Base-by-base conservation (phyloP, 176 grass and related monocot genomes). In the Cenchrus purpureus region DNA sequence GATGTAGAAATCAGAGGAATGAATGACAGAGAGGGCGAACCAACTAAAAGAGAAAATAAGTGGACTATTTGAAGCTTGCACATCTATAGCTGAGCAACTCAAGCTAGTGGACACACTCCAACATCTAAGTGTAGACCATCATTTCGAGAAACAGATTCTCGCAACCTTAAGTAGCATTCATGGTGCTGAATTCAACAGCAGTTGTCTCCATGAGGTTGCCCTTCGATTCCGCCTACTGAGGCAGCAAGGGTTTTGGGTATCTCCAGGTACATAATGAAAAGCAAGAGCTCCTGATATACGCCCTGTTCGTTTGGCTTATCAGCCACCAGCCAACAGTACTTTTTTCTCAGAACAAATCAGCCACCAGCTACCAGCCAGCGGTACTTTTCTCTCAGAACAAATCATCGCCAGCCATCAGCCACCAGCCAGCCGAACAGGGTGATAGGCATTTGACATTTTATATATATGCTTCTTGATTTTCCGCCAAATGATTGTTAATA, bases 201-300 rank as follows among this genome's bases (percentile, higher is more conserved):
- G 77, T 11, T 73, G 58, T 52, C 58, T 86, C 40, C 58, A 86
- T 65, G 85, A 86, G 0, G 68, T 86, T 29, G 85, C 85, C 8
- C 85, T 86, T 43, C 68, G 85, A 15, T 86, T 86, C 58, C 58
- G 85, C 68, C 49, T 86, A 22, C 85, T 86, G 6, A 65, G 85
- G 68, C 77, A 86, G 22, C 68, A 74, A 11, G 85, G 77, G 32
- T 74, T 86, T 65, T 80, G 85, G 85, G 49, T 86, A 6, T 86
- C 85, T 45, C 77, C 77, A 86, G 85, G 85, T 86, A 74, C 52
- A 42, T 61, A 54, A 28, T 10, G 19, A 68, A 56, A 59, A 78
- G 3, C 2, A 15, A 76, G 17, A 34, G 8, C 49, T 85, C 34
- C 34, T 68, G 11, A 31, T 28, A 76, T 20, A 25, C 25, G 25